Base-by-base conservation (phyloP, 2,329 filamentous ascomycete species). In the Geosmithia flava region DNA sequence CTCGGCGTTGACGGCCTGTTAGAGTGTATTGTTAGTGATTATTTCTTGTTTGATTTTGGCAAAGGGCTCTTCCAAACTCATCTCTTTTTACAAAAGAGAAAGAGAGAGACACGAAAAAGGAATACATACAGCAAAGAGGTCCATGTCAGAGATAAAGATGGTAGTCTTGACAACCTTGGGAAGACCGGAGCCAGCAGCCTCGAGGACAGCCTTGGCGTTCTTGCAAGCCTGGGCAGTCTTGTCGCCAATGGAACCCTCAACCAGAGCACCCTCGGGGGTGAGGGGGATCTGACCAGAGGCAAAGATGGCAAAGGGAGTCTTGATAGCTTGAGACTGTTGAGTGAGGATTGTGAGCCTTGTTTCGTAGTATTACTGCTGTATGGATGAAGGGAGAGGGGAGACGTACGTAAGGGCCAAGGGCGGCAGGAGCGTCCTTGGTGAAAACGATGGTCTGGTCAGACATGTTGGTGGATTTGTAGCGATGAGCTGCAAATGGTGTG, bases 111-210 rank as follows among this genome's bases (percentile, higher is more conserved):
- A 44, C 16, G 8, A 20, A n/a, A 19, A 19, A 16, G 41, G 17
- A 40, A 16, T 17, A 62, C 72, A 55, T 60, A 76, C 74, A 46
- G 77, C 81, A 62, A 97, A 97, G 68, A 93, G 76, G 53, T 75
- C 78, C 91, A 97, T 97, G 67, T 94, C 85, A 46, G 85, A 83
- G 52, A 97, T 71, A 76, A 96, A 97, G 62, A 95, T 84, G 63
- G 82, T 87, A 58, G 89, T 85, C 77, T 96, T 95, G 69, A 96
- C 86, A 44, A 95, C 83, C 66, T 82, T 86, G 53, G 78, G 68
- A 50, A 97, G 76, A 47, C 76, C 79, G 20, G 85, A 90, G 48
- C 87, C 88, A 20, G 89, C 88, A 57, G 83, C 87, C 51, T 81
- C 77, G 47, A 97, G 80, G 49, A 97, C 87, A 42, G 86, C 85